Evolutionary conservation across 2,329 filamentous ascomycete species (phyloP).

Genomic region (Chaetoscypha palmicola): DNA sequence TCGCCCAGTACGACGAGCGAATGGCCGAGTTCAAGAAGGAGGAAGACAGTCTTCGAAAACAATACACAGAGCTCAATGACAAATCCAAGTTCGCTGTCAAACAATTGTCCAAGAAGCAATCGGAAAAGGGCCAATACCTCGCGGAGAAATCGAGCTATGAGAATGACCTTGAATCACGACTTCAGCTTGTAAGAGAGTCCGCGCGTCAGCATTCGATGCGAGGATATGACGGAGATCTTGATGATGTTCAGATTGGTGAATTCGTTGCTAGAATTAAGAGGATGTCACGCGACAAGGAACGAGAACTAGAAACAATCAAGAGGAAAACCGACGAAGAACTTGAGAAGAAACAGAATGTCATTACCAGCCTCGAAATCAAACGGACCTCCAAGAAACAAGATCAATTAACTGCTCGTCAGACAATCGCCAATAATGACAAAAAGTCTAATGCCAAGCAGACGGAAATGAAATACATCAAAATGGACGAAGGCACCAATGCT

Average conservation of each 20-base stretch:
- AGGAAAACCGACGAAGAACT: slow-evolving; percentile 68
- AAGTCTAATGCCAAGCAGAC: slow-evolving; percentile 60
- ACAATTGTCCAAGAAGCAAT: slow-evolving; percentile 45
- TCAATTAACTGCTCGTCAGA: slow-evolving; percentile 65
- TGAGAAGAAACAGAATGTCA: slow-evolving; percentile 60
- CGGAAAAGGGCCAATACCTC: slow-evolving; percentile 69
- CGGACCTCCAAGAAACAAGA: slow-evolving; percentile 67
- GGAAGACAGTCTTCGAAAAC: slow-evolving; percentile 52
- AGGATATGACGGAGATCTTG: slow-evolving; percentile 74
- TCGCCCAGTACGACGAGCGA: slow-evolving; percentile 72
- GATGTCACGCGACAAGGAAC: slow-evolving; percentile 69
- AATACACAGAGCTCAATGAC: slow-evolving; percentile 58
- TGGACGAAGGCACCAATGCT: slow-evolving; percentile 80
- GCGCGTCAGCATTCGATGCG: slow-evolving; percentile 72
- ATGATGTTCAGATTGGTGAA: slow-evolving; percentile 62
- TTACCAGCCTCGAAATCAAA: slow-evolving; percentile 68
- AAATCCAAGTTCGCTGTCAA: slow-evolving; percentile 40
- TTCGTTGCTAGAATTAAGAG: slow-evolving; percentile 76
- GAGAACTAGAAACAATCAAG: slow-evolving; percentile 66
- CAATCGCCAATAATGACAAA: slow-evolving; percentile 67
- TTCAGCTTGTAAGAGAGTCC: slow-evolving; percentile 69
- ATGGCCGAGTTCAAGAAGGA: slow-evolving; percentile 60
- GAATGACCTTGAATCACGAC: slow-evolving; percentile 64
- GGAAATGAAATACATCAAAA: slow-evolving; percentile 63
- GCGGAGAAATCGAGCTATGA: slow-evolving; percentile 86